Percentiles rank a stretch among this genome's conserved stretches.
Evolutionary conservation across 2,329 filamentous ascomycete genomes (phyloP).

Genomic region (Colletotrichum limetticola): DNA sequence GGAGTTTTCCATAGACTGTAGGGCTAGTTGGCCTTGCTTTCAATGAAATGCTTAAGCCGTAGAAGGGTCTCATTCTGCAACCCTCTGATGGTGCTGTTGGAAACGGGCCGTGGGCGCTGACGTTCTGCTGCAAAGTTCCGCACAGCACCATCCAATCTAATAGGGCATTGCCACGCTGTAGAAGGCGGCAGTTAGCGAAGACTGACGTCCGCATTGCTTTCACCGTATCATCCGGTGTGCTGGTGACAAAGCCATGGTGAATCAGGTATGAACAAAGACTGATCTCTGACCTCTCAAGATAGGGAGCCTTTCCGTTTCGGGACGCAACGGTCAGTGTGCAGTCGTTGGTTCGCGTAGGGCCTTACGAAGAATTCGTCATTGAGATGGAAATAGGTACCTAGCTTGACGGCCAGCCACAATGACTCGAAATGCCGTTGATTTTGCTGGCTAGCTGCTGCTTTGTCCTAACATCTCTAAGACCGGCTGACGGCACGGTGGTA

Average conservation of each 20-base stretch:
- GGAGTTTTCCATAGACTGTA: no score
- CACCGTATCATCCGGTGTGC: not conserved
- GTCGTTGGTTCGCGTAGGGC: not conserved
- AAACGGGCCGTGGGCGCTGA: not conserved
- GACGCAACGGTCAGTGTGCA: not conserved
- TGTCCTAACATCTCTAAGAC: not conserved
- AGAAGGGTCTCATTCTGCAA: not conserved
- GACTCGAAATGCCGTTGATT: not conserved
- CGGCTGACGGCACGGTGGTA: slow-evolving; percentile 2
- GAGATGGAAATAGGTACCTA: not conserved
- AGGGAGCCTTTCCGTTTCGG: not conserved
- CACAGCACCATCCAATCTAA: not conserved
- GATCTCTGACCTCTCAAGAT: not conserved
- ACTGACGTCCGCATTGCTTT: not conserved
- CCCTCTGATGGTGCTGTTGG: not conserved
- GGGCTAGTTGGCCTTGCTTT: not conserved
- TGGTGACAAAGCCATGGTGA: not conserved
- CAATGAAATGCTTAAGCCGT: not conserved
- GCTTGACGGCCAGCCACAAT: not conserved
- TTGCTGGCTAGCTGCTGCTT: no score
- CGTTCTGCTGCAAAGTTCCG: not conserved
- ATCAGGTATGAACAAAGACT: not conserved
- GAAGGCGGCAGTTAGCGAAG: not conserved
- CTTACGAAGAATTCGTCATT: not conserved
- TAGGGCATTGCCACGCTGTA: not conserved